A percentile compares a stretch with the other conserved stretches of the same genome.
These are phyloP conservation scores for Letharia lupina DNA, from an alignment of 495 filamentous ascomycete species.

Conservation along the genomic window DNA sequence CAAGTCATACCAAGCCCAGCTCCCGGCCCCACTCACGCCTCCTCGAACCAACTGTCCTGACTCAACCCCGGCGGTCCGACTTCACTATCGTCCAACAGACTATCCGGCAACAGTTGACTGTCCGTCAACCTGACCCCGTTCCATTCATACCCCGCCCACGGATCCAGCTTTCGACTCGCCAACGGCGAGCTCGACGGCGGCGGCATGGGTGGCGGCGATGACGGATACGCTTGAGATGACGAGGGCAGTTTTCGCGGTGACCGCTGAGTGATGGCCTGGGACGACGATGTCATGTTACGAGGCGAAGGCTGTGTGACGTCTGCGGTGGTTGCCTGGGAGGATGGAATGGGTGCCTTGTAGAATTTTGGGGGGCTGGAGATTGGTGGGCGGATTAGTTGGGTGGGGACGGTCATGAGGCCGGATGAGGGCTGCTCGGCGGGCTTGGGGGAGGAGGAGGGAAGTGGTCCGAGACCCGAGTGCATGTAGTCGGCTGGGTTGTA, in stretches of 20 bases:
- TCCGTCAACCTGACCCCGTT: slow-evolving; percentile 28
- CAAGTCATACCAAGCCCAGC: neutral
- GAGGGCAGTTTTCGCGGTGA: neutral
- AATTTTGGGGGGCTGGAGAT: neutral
- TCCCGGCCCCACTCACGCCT: slow-evolving; percentile 20
- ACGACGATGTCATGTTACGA: neutral
- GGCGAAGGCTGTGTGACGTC: slow-evolving; percentile 24
- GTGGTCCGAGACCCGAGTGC: neutral
- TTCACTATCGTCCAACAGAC: slow-evolving; percentile 43
- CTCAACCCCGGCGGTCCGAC: slow-evolving; percentile 34
- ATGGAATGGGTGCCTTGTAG: slow-evolving; percentile 13
- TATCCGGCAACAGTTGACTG: slow-evolving; percentile 47
- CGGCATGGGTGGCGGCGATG: slow-evolving; percentile 16
- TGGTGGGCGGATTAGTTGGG: slow-evolving; percentile 1
- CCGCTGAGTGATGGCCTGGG: neutral
- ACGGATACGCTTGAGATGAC: slow-evolving; percentile 9
- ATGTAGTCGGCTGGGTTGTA: slow-evolving; percentile 16
- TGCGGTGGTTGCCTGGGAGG: slow-evolving; percentile 29
- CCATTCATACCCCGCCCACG: slow-evolving; percentile 18
- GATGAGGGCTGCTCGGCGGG: slow-evolving; percentile 3
- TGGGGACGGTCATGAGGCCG: slow-evolving; percentile 9
- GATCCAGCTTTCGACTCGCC: slow-evolving; percentile 8
- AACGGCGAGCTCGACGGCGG: slow-evolving; percentile 14
- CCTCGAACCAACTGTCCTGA: slow-evolving; percentile 42
- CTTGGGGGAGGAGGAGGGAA: neutral